Conservation (phyloP, 129 eudicot genomes). For the Helianthus annuus region DNA sequence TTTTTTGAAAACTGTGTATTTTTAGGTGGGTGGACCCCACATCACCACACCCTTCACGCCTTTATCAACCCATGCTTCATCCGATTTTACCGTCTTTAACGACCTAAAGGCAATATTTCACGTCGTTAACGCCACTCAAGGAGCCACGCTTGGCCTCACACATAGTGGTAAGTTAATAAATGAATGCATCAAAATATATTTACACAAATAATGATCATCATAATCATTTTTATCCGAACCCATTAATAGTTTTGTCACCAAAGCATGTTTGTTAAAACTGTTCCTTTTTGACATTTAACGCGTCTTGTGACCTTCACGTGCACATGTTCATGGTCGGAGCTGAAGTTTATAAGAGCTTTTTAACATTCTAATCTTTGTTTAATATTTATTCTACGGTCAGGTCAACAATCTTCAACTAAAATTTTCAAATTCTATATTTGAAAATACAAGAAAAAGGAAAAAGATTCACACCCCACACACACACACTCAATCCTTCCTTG, state of each 20-base stretch:
- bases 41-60: too few species aligned
- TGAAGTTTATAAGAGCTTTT: neutral
- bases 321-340: conserved; percentile 38
- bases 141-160: too few species aligned
- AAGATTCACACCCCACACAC: neutral
- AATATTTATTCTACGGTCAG: conserved; percentile 16
- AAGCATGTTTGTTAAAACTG: neutral
- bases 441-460: neutral
- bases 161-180: too few species aligned
- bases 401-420: conserved; percentile 38
- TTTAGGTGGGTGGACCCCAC: too few species aligned
- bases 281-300: conserved; percentile 21
- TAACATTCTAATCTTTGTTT: neutral
- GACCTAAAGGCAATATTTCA: too few species aligned
- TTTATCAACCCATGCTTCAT: too few species aligned
- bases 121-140: too few species aligned
- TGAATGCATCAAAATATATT: too few species aligned
- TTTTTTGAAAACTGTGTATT: too few species aligned
- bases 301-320: conserved; percentile 41
- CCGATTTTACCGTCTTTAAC: too few species aligned
- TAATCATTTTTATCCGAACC: neutral
- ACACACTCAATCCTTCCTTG: conserved; percentile 20
- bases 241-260: neutral
- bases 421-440: neutral
- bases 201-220: neutral